phyloP scores from a whole-genome alignment of 1,284 basidiomycete species.

The Athelia sp. region DNA sequence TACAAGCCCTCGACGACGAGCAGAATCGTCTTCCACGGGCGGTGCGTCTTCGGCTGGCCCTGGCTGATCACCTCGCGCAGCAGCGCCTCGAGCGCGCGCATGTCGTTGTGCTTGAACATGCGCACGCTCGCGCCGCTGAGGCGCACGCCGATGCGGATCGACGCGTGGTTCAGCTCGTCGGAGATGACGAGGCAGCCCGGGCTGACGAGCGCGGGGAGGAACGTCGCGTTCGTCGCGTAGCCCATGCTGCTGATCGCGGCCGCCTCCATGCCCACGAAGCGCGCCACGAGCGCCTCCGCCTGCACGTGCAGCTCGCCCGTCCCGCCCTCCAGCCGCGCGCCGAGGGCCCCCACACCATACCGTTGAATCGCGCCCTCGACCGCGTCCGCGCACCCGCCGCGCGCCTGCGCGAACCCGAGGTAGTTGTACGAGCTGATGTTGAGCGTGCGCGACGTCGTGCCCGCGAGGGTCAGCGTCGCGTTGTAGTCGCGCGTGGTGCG shows the following conservation, averaged over 20 bases:
- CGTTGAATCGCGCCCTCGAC: slow-evolving; percentile 78
- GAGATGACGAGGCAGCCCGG: slow-evolving; percentile 96
- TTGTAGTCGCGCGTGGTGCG: slow-evolving; percentile 83
- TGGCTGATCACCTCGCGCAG: slow-evolving; percentile 93
- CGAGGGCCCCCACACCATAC: slow-evolving; percentile 79
- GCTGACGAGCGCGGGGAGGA: slow-evolving; percentile 86
- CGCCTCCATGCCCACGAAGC: slow-evolving; percentile 88
- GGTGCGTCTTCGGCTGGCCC: slow-evolving; percentile 94
- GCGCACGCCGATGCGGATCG: slow-evolving; percentile 90
- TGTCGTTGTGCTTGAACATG: slow-evolving; percentile 97
- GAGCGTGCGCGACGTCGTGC: slow-evolving; percentile 81
- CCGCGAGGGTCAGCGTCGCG: slow-evolving; percentile 75
- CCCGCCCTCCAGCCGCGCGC: slow-evolving; percentile 80
- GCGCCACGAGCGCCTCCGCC: slow-evolving; percentile 85
- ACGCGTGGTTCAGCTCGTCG: slow-evolving; percentile 96
- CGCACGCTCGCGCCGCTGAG: slow-evolving; percentile 87
- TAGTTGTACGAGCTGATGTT: slow-evolving; percentile 99
- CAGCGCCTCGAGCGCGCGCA: slow-evolving; percentile 77
- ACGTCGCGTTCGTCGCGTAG: slow-evolving; percentile 96
- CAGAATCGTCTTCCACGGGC: slow-evolving; percentile 99
- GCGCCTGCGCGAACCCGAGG: slow-evolving; percentile 94
- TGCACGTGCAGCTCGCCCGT: slow-evolving; percentile 80
- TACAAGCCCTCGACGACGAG: slow-evolving; percentile 94
- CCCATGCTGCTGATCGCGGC: slow-evolving; percentile 94
- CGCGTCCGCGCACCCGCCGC: slow-evolving; percentile 90